A percentile compares a stretch with the other conserved stretches of the same genome.
These are phyloP conservation scores for Inonotus hispidus DNA, from an alignment of 1,284 basidiomycete genomes.

Conservation along the genomic window DNA sequence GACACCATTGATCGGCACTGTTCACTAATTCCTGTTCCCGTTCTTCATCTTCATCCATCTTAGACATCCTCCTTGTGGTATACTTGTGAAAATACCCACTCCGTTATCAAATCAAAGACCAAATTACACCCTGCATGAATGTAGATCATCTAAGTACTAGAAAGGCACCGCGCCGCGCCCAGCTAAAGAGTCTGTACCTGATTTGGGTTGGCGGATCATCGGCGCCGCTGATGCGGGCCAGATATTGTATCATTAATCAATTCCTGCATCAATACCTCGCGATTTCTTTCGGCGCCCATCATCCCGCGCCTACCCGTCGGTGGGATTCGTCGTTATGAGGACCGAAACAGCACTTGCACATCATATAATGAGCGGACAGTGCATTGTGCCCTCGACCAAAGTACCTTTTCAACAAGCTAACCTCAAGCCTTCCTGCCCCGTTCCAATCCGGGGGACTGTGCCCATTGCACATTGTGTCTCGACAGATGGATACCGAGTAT, in stretches of 20 bases:
- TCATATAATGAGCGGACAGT: not conserved
- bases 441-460: no score
- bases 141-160: no score
- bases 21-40: no score
- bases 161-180: no score
- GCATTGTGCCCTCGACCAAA: not conserved
- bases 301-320: not conserved
- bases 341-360: not conserved
- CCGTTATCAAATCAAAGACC: no score
- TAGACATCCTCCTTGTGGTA: no score
- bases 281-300: not conserved
- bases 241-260: not conserved
- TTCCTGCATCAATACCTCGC: not conserved
- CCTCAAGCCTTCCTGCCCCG: not conserved
- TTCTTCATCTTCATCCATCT: no score
- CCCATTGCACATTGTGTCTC: not conserved
- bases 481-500: not conserved
- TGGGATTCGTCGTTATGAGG: not conserved
- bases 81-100: no score
- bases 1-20: no score
- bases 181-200: no score
- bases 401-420: not conserved
- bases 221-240: not conserved
- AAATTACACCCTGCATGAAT: no score
- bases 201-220: no score